Evolutionary conservation across 805 yeast species (phyloP).

Genomic region (Starmera caribaea): DNA sequence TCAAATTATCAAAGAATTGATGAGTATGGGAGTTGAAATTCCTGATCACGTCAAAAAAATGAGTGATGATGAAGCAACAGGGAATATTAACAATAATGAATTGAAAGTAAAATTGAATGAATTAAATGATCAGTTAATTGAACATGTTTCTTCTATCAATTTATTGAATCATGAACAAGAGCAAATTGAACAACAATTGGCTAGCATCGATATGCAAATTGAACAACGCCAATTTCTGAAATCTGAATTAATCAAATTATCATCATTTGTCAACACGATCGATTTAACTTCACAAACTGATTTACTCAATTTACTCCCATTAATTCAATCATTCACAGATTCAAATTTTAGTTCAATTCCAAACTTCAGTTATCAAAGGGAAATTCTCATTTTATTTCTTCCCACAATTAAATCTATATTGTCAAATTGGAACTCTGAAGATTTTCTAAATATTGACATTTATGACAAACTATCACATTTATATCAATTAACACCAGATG

Average conservation of each 20-base stretch:
- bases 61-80: slow-evolving; percentile 20
- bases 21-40: slow-evolving; percentile 9
- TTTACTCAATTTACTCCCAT: no score
- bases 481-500: no score
- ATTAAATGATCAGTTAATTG: slow-evolving; percentile 8
- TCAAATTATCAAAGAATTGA: slow-evolving; percentile 15
- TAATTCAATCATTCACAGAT: no score
- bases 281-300: no score
- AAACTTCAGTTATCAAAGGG: no score
- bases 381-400: no score
- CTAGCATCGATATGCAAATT: not conserved
- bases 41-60: slow-evolving; percentile 13
- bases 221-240: not conserved
- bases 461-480: no score
- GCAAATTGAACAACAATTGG: not conserved
- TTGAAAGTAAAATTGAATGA: slow-evolving; percentile 8
- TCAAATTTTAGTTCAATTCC: no score
- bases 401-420: no score
- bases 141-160: slow-evolving; percentile 3
- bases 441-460: no score
- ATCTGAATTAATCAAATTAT: not conserved
- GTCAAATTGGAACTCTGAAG: no score
- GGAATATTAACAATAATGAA: slow-evolving; percentile 9
- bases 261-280: not conserved
- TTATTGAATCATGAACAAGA: slow-evolving; percentile 1